Conservation (phyloP, 257 asterid species). For the Penstemon davidsonii region DNA sequence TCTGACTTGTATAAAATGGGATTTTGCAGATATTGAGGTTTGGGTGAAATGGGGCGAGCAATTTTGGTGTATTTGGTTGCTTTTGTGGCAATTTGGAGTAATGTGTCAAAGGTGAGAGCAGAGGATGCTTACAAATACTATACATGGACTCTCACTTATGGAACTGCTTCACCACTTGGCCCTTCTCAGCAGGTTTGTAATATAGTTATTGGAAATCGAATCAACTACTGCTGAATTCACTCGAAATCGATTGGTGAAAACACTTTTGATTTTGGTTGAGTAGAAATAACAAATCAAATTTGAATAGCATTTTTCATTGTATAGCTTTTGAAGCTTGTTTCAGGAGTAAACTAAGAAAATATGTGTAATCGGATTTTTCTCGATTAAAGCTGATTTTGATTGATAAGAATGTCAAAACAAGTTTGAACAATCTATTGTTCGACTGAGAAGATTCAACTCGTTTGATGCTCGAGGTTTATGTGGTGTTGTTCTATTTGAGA, state of each 20-base stretch:
- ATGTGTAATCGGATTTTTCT: too few relatives aligned
- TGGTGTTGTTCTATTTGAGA: not conserved
- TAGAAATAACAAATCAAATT: too few relatives aligned
- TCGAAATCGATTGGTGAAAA: too few relatives aligned
- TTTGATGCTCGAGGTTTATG: too few relatives aligned
- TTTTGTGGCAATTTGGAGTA: slow-evolving; percentile 45
- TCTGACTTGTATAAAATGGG: slow-evolving; percentile 19
- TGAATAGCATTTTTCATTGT: too few relatives aligned
- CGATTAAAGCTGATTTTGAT: too few relatives aligned
- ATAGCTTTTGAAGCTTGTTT: not conserved
- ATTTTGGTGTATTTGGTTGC: slow-evolving; percentile 37
- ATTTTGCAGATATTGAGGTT: slow-evolving; percentile 46
- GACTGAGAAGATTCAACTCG: too few relatives aligned
- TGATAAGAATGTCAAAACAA: too few relatives aligned
- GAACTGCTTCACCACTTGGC: slow-evolving; percentile 79
- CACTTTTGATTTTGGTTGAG: slow-evolving; percentile 12
- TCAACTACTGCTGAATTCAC: too few relatives aligned
- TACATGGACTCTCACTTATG: slow-evolving; percentile 90
- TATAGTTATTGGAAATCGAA: too few relatives aligned
- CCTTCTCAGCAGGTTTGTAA: slow-evolving; percentile 60
- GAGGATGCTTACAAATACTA: slow-evolving; percentile 82
- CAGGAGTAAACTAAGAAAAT: not conserved
- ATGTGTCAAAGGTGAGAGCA: slow-evolving; percentile 46
- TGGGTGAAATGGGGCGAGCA: slow-evolving; percentile 49
- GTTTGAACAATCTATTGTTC: too few relatives aligned